Base-by-base conservation (phyloP, 176 grass and related monocot genomes). In the Oryza brachyantha region DNA sequence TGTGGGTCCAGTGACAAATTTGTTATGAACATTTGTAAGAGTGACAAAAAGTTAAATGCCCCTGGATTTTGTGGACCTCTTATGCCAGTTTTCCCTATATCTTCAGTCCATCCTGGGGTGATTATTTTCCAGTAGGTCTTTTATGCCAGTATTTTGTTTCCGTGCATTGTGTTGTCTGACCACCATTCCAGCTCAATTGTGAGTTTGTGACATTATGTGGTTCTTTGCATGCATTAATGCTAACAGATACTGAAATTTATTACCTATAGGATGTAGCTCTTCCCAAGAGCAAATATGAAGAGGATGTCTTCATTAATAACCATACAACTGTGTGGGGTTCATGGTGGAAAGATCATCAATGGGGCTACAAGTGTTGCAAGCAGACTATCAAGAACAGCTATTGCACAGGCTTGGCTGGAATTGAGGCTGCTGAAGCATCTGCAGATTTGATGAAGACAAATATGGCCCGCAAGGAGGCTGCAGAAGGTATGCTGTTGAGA, bases 291-390 rank as follows among this genome's bases (percentile, higher is more conserved):
- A 98, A 93, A 71, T 98, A 98, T 28, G 96, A 98, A 85, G 96
- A 98, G 74, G 92, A 98, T 48, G 74, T 93, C 13, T 91, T 82
- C 55, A 92, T 94, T 63, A 98, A 98, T 78, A 98, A 98, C 68
- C 96, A 98, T 75, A 98, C 87, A 0, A 85, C 60, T 36, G 90
- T 98, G 60, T 95, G 92, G 96, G 96, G 96, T 68, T 98, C 96
- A 24, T 98, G 96, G 96, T 98, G 96, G 92, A 98, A 89, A 81
- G 96, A 98, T 74, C 90, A 93, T 83, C 92, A 94, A 61, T 98
- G 96, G 96, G 96, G 96, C 66, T 98, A 94, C 79, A 94, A 89
- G 28, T 98, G 96, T 78, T 98, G 96, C 73, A 91, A 88, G 42
- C 92, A 94, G 55, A 85, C 75, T 62, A 88, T 98, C 19, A 79